Evolutionary conservation across 441 rosid species (phyloP), one percentile per base, ranked within the genome.

Genomic region (Euphorbia schlechtendalii): DNA sequence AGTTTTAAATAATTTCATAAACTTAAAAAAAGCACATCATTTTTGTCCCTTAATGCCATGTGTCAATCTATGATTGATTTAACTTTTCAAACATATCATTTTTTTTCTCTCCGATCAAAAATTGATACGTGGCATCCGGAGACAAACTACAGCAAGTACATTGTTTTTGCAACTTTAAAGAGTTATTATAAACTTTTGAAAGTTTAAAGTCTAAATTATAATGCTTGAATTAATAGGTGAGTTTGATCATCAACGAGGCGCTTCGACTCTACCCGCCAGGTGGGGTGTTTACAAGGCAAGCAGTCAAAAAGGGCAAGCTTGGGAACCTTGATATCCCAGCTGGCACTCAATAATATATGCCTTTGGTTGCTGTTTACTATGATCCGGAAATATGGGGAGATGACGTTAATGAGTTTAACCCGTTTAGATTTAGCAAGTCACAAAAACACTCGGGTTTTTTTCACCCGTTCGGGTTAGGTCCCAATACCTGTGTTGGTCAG

Each of bases 321-420:
- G 96, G 96, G 45, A 68, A 49, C 70, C 72, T 92, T 4, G 71
- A 82, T 52, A 25, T 90, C 67, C 96, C 97, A 10, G 82, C 74
- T 8, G 77, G 77, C 40, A 87, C 93, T 4, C 86, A 89, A 24
- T 62, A 89, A 17, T 72, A 60, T 63, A 2, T 87, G 56, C 77
- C 88, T 0, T 14, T 68, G 9, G 8, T 72, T 7, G 84, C 86
- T 7, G 76, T 81, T 34, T 92, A 89, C 36, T 90, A 71, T 28
- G 88, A 88, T 72, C 56, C 30, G 17, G 86, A 75, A 12, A 66
- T 83, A 54, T 90, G 97, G 98, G 96, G 96, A 61, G 73, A 65
- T 9, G 94, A 92, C 27, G 90, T 84, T 0, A 73, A 82, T n/a
- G 72, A 78, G 71, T 92, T 92, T 76, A 85, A 90, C 66, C 98